Conservation (phyloP, 768 basidiomycete species). For the Lentinus tigrinus region DNA sequence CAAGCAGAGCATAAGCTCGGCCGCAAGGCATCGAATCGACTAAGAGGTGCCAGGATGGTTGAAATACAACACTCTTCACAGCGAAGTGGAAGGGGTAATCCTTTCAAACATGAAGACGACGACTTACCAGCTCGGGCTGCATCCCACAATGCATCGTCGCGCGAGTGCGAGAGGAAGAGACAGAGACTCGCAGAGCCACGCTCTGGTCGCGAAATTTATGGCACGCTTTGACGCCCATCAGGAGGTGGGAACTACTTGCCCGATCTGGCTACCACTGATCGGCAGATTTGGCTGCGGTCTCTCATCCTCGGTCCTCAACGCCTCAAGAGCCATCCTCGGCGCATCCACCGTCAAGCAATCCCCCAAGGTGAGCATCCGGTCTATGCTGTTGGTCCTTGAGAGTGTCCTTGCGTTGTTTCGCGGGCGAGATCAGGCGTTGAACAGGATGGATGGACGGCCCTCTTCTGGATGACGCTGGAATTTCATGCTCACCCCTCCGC, state of each 20-base stretch:
- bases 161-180: not conserved
- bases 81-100: slow-evolving; percentile 25
- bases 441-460: slow-evolving; percentile 15
- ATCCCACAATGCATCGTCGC: too few species aligned
- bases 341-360: slow-evolving; percentile 15
- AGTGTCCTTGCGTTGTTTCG: not conserved
- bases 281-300: slow-evolving; percentile 8
- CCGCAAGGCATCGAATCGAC: slow-evolving; percentile 60
- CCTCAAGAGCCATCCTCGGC: slow-evolving; percentile 17
- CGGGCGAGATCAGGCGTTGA: not conserved
- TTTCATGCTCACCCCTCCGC: not conserved
- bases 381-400: not conserved
- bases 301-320: slow-evolving; percentile 8
- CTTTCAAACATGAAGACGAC: slow-evolving; percentile 22
- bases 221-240: not conserved
- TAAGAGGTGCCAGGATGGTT: slow-evolving; percentile 88
- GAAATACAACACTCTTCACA: slow-evolving; percentile 83
- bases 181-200: too few species aligned
- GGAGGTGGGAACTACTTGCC: slow-evolving; percentile 3
- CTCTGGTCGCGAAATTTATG: slow-evolving; percentile 9
- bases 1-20: slow-evolving; percentile 33
- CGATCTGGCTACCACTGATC: not conserved
- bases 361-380: slow-evolving; percentile 16
- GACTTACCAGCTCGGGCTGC: slow-evolving; percentile 17
- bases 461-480: slow-evolving; percentile 14